Conservation (phyloP, 1,284 basidiomycete genomes). For the Puccinia brachypodii region DNA sequence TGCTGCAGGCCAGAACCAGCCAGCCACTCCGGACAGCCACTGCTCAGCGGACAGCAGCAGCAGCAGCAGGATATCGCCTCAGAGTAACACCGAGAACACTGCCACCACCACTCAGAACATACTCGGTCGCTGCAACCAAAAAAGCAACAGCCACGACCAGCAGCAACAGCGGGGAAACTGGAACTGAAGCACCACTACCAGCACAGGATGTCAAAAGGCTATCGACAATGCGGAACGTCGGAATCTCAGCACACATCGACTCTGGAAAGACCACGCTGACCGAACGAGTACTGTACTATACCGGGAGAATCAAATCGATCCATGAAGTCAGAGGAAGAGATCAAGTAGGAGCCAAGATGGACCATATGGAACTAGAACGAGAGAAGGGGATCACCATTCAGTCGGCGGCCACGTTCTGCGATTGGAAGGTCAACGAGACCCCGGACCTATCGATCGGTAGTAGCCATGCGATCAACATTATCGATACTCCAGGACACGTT, state of each 20-base stretch:
- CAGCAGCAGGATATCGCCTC: no score
- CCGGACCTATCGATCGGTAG: conserved; percentile 53
- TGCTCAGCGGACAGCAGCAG: no score
- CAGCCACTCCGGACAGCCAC: no score
- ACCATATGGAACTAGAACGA: conserved; percentile 97
- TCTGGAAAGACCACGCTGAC: conserved; percentile 98
- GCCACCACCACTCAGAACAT: no score
- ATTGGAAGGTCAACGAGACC: conserved; percentile 66
- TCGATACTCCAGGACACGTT: conserved; percentile 98
- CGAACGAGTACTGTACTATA: conserved; percentile 96
- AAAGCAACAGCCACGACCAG: not conserved
- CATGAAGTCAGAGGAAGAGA: conserved; percentile 97
- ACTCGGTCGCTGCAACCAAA: not conserved
- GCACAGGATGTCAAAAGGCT: conserved; percentile 56
- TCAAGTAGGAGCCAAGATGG: conserved; percentile 98
- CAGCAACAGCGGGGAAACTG: no score
- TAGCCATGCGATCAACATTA: conserved; percentile 75
- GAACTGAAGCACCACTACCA: conserved; percentile 47
- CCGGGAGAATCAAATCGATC: conserved; percentile 90
- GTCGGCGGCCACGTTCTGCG: conserved; percentile 95
- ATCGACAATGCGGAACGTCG: conserved; percentile 58
- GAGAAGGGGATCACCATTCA: conserved; percentile 99
- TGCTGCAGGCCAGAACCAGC: no score
- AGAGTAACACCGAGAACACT: conserved; percentile 69
- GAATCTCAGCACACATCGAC: conserved; percentile 64